These are phyloP conservation scores for Elaeis oleifera DNA, from an alignment of 202 grass and related monocot genomes.

Conservation along the genomic window DNA sequence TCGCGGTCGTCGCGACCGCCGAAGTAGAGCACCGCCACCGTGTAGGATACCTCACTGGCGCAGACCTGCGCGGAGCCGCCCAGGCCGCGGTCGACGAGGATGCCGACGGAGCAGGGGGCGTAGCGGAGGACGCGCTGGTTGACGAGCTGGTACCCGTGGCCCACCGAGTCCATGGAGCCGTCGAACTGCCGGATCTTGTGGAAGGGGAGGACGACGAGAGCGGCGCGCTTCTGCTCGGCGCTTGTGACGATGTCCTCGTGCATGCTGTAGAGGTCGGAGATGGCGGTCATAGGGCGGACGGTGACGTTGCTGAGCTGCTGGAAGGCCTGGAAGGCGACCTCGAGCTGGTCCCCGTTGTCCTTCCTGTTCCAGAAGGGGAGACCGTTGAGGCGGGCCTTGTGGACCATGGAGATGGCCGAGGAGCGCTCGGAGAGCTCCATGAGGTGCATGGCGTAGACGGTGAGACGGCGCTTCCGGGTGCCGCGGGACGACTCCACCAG, in stretches of 20 bases:
- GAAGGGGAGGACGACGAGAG: slow-evolving; percentile 70
- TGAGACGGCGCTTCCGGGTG: slow-evolving; percentile 31
- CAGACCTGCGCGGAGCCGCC: slow-evolving; percentile 55
- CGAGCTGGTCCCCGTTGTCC: slow-evolving; percentile 33
- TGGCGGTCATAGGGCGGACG: slow-evolving; percentile 61
- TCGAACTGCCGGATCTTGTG: slow-evolving; percentile 50
- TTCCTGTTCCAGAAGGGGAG: slow-evolving; percentile 58
- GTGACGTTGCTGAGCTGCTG: slow-evolving; percentile 57
- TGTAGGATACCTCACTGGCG: slow-evolving; percentile 51
- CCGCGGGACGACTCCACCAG: slow-evolving; percentile 68
- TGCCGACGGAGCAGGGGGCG: slow-evolving; percentile 69
- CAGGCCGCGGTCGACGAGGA: slow-evolving; percentile 71
- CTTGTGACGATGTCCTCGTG: slow-evolving; percentile 59
- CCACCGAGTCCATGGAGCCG: slow-evolving; percentile 52
- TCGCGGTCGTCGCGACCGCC: slow-evolving; percentile 74
- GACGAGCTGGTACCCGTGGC: slow-evolving; percentile 49
- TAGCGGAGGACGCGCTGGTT: slow-evolving; percentile 63
- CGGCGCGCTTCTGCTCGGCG: slow-evolving; percentile 41
- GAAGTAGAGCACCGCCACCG: slow-evolving; percentile 49
- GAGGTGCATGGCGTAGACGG: slow-evolving; percentile 78
- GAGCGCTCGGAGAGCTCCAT: slow-evolving; percentile 75
- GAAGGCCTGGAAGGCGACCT: slow-evolving; percentile 75
- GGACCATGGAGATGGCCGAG: slow-evolving; percentile 62
- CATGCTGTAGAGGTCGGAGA: slow-evolving; percentile 67
- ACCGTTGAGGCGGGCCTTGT: slow-evolving; percentile 43